Evolutionary conservation across 352 stramenopile genomes (phyloP), one percentile per base, ranked within the genome.

Genomic region (Globisporangium camurandrum): DNA sequence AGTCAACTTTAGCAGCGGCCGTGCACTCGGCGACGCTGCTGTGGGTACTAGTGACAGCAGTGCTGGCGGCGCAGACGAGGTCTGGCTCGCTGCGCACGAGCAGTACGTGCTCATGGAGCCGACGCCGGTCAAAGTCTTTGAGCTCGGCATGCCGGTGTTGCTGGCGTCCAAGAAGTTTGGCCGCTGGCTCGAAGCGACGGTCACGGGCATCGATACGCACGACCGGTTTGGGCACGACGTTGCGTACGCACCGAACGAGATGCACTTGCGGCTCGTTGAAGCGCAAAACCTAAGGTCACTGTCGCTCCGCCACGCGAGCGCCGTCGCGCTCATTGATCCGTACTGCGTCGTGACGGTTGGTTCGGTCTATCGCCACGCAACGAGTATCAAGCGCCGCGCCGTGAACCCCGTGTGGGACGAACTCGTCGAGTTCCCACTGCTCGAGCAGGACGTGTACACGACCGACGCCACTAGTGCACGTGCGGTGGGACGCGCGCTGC

Each of bases 211-310:
- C 1, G 71, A 84, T 57, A 58, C 58, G 17, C 56, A 58, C 34
- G 67, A 84, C 41, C 71, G 66, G 19, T 62, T 74, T 43, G 71
- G 71, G 23, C 60, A 62, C 14, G 54, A 68, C 17, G 54, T 84
- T 14, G 14, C 31, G 8, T 49, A 60, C 12, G 49, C 53, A 27
- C 64, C 66, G n/a, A 78, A 76, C 54, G 64, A 84, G 44, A 78
- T 84, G 69, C 71, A 84, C 48, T 43, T 84, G 28, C 54, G 56
- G 16, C 57, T 84, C 17, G 43, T 76, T 12, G 71, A 84, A 42
- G 71, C 57, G 4, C 71, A 75, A 50, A 80, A 84, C 49, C 51
- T 80, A 22, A 55, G 64, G 16, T 64, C 66, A 14, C 53, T 53
- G 26, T 60, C 58, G 31, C 49, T 63, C 36, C 57, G 64, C 11